Evolutionary conservation across 2,329 filamentous ascomycete genomes (phyloP), one percentile per base, ranked within the genome.

Genomic region (Exophiala oligosperma): DNA sequence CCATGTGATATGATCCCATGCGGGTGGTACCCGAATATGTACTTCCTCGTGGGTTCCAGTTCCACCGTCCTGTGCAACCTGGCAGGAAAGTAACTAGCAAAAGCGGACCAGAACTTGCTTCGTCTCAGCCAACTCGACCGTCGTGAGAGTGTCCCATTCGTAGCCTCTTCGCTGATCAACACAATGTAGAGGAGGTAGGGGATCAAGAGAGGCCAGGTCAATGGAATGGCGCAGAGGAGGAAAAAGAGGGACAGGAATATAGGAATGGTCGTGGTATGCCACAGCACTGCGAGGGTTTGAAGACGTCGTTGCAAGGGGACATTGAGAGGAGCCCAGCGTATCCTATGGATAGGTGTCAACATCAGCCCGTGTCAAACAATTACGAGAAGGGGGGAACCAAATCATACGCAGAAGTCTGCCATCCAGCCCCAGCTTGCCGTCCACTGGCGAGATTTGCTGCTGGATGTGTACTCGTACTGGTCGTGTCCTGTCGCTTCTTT

Each of bases 1-100:
- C 93, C 94, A 68, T 97, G 91, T 4, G 90, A 94, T 69, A 99
- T 97, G 73, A 99, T 97, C 24, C 94, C 93, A 71, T 99, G 94
- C 0, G 94, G 94, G 69, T 97, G 94, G 73, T 97, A 97, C 46
- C 93, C 93, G 68, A 99, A 92, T 63, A 99, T 92, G 76, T 97
- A 99, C 74, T 96, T 96, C 62, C 92, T 82, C 1, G 88, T 91
- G 0, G 91, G 83, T 23, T 89, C 84, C 5, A 99, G 83, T 56
- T 88, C 82, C 64, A 89, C 83, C 3, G 91, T 94, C 64, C 94
- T 91, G 77, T 97, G 92, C 40, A 99, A 81, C 56, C 84, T 84
- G 49, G 92, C 91, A 3, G 94, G 94, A 70, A 95, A 99, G 77
- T 97, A 99, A 14, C 86, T 90, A 26, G 90, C 92, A 71, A 97